These are phyloP conservation scores for Botrytis tulipae DNA, from an alignment of 2,329 filamentous ascomycete genomes.

Conservation along the genomic window DNA sequence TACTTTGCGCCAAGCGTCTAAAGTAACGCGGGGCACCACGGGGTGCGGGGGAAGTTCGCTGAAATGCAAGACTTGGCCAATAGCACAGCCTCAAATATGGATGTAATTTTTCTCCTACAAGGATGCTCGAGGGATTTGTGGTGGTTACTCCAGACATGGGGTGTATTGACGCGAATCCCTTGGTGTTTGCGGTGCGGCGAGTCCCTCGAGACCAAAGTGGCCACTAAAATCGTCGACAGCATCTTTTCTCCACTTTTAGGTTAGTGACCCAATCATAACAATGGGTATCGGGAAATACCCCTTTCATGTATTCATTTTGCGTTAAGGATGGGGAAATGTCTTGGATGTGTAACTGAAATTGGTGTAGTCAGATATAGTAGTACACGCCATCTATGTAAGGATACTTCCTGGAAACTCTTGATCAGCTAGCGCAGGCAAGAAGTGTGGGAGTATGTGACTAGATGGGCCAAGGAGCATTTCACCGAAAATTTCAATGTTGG, in stretches of 20 bases:
- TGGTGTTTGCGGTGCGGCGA: background rate
- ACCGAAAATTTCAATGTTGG: background rate
- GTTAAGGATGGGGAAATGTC: background rate
- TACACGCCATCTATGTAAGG: background rate
- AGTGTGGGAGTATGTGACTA: background rate
- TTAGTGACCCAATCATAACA: background rate
- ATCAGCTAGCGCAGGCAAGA: background rate
- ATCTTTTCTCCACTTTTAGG: too few relatives aligned
- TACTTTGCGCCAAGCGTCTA: background rate
- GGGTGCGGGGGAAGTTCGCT: slow-evolving; percentile 3
- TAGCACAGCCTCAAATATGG: slow-evolving; percentile 8
- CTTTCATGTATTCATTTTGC: background rate
- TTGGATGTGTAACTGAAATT: background rate
- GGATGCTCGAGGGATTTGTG: background rate
- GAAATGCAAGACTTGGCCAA: background rate
- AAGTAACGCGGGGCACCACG: slow-evolving; percentile 5
- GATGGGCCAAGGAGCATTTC: background rate
- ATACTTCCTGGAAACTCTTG: background rate
- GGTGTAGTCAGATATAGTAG: background rate
- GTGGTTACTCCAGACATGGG: background rate
- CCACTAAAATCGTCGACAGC: too few relatives aligned
- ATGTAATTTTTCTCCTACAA: background rate
- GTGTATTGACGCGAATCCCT: background rate
- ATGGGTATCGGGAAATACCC: background rate
- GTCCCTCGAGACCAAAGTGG: background rate